phyloP scores from a whole-genome alignment of 2,329 filamentous ascomycete species.

The Colletotrichum euphorbiae region DNA sequence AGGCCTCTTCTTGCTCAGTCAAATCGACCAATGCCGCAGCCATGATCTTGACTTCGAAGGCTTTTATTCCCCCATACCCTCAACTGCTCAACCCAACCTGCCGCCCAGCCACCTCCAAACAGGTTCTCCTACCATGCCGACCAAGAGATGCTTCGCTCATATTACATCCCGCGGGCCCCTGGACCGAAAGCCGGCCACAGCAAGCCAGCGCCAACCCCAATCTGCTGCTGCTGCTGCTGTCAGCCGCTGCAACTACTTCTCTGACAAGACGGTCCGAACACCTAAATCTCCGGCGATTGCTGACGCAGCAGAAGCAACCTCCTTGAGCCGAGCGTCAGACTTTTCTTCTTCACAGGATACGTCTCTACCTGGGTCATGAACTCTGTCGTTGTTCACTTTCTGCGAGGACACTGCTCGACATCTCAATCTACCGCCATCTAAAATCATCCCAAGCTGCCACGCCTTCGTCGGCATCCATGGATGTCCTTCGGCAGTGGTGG shows the following conservation, averaged over 20 bases:
- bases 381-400: not conserved
- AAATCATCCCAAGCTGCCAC: not conserved
- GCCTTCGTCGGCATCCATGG: not conserved
- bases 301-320: slow-evolving; percentile 12
- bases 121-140: slow-evolving; percentile 21
- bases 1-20: not conserved
- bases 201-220: slow-evolving; percentile 28
- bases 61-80: not conserved
- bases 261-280: slow-evolving; percentile 36
- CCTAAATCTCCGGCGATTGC: slow-evolving; percentile 7
- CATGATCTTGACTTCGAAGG: slow-evolving; percentile 10
- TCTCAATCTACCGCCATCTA: not conserved
- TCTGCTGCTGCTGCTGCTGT: slow-evolving; percentile 27
- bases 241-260: slow-evolving; percentile 35
- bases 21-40: slow-evolving; percentile 9
- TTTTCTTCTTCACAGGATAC: not conserved
- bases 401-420: not conserved
- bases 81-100: not conserved
- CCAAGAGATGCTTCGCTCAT: slow-evolving; percentile 17
- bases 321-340: slow-evolving; percentile 6
- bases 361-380: slow-evolving; percentile 2
- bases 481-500: not conserved
- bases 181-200: slow-evolving; percentile 31
- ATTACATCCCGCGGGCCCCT: slow-evolving; percentile 32
- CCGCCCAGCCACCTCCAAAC: slow-evolving; percentile 31